Evolutionary conservation across 2,329 filamentous ascomycete species (phyloP), one percentile per base, ranked within the genome.

Genomic region (Metarhizium humberi): DNA sequence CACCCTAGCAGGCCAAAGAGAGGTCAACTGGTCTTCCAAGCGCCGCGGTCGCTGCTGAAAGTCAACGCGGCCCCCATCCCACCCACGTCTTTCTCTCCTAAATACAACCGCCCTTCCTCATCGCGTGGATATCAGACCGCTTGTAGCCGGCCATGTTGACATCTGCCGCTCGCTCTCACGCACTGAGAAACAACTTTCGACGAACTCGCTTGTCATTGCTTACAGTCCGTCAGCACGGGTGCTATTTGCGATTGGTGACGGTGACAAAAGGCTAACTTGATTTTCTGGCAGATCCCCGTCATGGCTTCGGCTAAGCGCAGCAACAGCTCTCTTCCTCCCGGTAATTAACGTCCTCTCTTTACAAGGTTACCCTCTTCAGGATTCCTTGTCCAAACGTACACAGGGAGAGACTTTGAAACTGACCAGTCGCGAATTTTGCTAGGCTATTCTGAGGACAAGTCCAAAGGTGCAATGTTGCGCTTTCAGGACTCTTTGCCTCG

Each of bases 401-500:
- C 16, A 16, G 7, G n/a, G 42, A 20, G 42, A 45, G 6, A 10
- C 20, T 34, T 40, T 25, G 25, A 16, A 13, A 30, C 32, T 7
- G 57, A 59, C 68, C 51, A 66, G 7, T 62, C 49, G 46, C 40
- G 36, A 54, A n/a, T 38, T 30, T 52, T 18, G n/a, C n/a, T 59
- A 89, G 88, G 86, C 64, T 92, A 94, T 74, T 82, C 79, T 65
- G 90, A 94, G 74, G 88, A 94, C 71, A 78, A 79, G 64, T 84
- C 84, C 65, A 92, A 90, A 70, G 88, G 88, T 54, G 77, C 83
- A 50, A 94, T 90, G 87, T 78, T 94, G 63, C 83, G 90, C 63
- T 95, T 88, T 71, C 88, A 95, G 69, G 88, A 92, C 42, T 92
- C 88, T n/a, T 81, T 95, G 36, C 89, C 89, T 48, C 80, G 79